phyloP scores from a whole-genome alignment of 106 monocot genomes.

The Dioscorea alata region DNA sequence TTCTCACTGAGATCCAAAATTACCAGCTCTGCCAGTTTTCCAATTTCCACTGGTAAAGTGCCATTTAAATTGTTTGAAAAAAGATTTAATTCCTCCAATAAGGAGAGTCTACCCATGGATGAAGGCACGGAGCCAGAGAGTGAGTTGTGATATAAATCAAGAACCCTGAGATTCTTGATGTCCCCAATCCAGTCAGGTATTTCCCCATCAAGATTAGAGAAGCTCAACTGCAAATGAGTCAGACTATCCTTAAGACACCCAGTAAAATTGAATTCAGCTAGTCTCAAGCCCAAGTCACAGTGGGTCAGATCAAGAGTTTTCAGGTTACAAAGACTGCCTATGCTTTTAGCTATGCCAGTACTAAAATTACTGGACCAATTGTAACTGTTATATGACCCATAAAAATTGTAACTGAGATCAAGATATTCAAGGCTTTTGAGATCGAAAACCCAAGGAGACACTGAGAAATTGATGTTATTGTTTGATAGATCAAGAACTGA shows the following conservation, averaged over 20 bases:
- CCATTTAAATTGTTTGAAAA: no score
- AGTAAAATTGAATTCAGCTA: not conserved
- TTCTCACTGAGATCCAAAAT: slow-evolving; percentile 6
- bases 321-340: slow-evolving; percentile 1
- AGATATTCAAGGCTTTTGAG: not conserved
- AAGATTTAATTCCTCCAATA: no score
- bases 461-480: slow-evolving; percentile 3
- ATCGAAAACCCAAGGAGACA: slow-evolving; percentile 16
- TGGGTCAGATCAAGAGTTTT: not conserved
- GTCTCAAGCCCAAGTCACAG: not conserved
- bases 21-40: slow-evolving; percentile 6
- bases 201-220: not conserved
- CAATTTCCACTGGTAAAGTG: not conserved
- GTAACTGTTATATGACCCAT: not conserved
- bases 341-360: not conserved
- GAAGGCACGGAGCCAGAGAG: slow-evolving; percentile 10
- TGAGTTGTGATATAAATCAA: slow-evolving; percentile 1
- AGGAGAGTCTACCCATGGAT: no score
- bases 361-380: not conserved
- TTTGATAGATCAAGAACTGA: slow-evolving; percentile 3
- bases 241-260: not conserved
- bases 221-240: not conserved
- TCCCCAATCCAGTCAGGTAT: not conserved
- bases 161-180: not conserved
- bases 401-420: not conserved